A percentile compares a stretch with the other conserved stretches of the same genome.
These are phyloP conservation scores for Begonia masoniana DNA, from an alignment of 306 rosid species.

Conservation along the genomic window DNA sequence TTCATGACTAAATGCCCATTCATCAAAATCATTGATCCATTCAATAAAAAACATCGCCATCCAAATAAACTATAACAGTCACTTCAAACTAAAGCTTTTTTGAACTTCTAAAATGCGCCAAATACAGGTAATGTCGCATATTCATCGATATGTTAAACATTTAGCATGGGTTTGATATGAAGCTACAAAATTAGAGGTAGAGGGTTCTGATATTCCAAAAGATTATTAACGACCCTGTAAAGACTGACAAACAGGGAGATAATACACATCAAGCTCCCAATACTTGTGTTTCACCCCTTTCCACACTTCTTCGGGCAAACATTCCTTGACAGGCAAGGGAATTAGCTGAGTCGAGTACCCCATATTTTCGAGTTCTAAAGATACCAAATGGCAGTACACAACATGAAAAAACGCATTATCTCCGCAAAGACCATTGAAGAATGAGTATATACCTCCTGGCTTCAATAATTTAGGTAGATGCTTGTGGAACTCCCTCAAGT, in stretches of 20 bases:
- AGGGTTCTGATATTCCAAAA: conserved; percentile 1
- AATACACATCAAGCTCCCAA: conserved; percentile 94
- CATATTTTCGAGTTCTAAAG: conserved; percentile 78
- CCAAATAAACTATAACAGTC: too few species aligned
- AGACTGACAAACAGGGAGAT: conserved; percentile 85
- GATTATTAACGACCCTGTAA: conserved; percentile 35
- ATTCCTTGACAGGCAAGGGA: conserved; percentile 85
- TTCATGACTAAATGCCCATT: too few species aligned
- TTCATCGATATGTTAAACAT: too few species aligned
- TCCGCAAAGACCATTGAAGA: conserved; percentile 91
- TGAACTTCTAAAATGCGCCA: too few species aligned
- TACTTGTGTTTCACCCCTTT: conserved; percentile 90
- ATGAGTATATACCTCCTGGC: conserved; percentile 78
- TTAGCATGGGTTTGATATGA: too few species aligned
- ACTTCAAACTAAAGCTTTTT: too few species aligned
- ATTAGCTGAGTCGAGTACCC: conserved; percentile 81
- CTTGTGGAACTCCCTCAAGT: conserved; percentile 83
- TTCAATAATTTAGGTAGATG: conserved; percentile 69
- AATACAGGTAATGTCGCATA: too few species aligned
- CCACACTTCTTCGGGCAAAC: conserved; percentile 78
- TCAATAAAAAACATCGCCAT: too few species aligned
- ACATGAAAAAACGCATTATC: conserved; percentile 92
- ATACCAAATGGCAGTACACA: conserved; percentile 77
- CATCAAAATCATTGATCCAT: too few species aligned
- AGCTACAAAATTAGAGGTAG: too few species aligned